Conservation (phyloP, 345 rosid genomes). For the Geranium brycei region DNA sequence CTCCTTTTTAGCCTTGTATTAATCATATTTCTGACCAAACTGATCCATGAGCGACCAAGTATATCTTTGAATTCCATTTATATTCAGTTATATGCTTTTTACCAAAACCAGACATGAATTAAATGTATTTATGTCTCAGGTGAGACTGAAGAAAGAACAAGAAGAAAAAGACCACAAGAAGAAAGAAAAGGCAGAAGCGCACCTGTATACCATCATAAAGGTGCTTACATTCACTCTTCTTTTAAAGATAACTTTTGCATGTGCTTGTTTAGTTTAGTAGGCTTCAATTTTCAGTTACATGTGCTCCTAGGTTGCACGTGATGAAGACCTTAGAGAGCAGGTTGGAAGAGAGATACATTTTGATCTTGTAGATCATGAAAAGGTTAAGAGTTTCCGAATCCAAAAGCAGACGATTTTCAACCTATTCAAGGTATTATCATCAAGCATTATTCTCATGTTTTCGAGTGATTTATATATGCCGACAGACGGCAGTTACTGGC, state of each 20-base stretch:
- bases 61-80: neutral
- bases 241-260: neutral
- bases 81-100: neutral
- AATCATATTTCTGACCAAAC: neutral
- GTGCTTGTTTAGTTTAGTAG: constrained; percentile 1
- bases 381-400: constrained; percentile 78
- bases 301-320: constrained; percentile 65
- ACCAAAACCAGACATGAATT: constrained; percentile 1
- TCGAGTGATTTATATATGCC: neutral
- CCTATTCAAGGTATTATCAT: constrained; percentile 55
- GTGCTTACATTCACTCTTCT: constrained; percentile 17
- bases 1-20: neutral
- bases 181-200: constrained; percentile 87
- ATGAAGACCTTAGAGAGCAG: constrained; percentile 71
- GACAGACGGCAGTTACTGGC: neutral
- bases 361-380: constrained; percentile 95
- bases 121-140: constrained; percentile 27
- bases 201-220: constrained; percentile 78
- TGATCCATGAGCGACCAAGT: constrained; percentile 1
- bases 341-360: constrained; percentile 84
- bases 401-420: constrained; percentile 71
- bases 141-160: constrained; percentile 85
- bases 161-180: constrained; percentile 89
- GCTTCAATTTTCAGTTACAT: constrained; percentile 6
- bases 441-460: neutral